Evolutionary conservation across 139 green algal genomes (phyloP), one percentile per base, ranked within the genome.

Genomic region (Monoraphidium neglectum): DNA sequence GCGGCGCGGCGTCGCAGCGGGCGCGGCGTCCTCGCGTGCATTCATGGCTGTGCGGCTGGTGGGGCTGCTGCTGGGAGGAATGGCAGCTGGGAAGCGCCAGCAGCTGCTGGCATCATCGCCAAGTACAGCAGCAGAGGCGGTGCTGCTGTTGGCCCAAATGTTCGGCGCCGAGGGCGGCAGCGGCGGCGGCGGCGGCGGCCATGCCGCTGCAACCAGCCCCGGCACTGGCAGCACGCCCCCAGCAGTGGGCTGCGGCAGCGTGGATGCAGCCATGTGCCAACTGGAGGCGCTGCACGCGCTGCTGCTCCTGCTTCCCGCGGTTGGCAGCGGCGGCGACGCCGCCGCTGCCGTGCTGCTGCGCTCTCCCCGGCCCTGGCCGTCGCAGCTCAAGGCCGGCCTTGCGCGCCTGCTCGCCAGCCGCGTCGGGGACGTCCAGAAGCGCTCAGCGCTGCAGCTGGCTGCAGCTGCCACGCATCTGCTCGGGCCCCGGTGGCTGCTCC

Each of bases 261-360:
- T 30, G 47, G 68, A 83, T 37, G 28, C 76, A 1, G 84, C 82
- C 32, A 78, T 77, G 30, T 33, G 88, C 37, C 90, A 94, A 70
- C 78, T 94, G 26, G 83, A 94, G 56, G 80, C 86, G 2, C 72
- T 90, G 68, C 83, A 90, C 15, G 62, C 80, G 26, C 80, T 94
- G 65, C 80, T 94, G 73, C 77, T 94, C 28, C 40, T 92, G 13
- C 65, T 92, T n/a, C 47, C 85, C 37, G 51, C 28, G 74, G 63
- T 51, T 57, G 51, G 60, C 70, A 28, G 59, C 60, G n/a, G 16
- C 46, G n/a, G n/a, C 8, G 43, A 12, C 43, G 43, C 43, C 43
- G 43, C 43, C 8, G 43, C 43, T 12, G 43, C 8, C 43, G 43
- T 12, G 43, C 43, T 51, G 43, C 43, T 8, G 43, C 43, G n/a